Percentiles rank a stretch among this genome's conserved stretches.
Evolutionary conservation across 1,284 basidiomycete genomes (phyloP).

Genomic region (Melampsora medusae): DNA sequence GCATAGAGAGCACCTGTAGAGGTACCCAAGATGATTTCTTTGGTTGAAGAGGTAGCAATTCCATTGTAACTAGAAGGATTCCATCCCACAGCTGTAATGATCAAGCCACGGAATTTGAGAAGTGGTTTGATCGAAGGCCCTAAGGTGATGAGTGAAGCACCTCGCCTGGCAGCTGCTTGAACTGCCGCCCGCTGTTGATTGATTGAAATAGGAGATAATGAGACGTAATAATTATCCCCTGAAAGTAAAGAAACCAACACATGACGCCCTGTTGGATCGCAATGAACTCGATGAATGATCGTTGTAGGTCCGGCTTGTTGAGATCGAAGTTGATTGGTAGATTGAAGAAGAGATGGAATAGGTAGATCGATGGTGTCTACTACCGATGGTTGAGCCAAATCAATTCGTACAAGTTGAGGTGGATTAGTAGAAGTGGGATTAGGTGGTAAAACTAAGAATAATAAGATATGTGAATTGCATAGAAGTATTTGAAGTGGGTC

Average conservation of each 20-base stretch:
- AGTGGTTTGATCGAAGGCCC: slow-evolving; percentile 71
- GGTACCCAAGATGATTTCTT: slow-evolving; percentile 84
- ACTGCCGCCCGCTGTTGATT: slow-evolving; percentile 22
- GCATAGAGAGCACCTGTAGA: slow-evolving; percentile 80
- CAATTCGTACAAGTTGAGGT: slow-evolving; percentile 37
- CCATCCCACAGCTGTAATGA: slow-evolving; percentile 89
- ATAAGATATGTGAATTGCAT: slow-evolving; percentile 30
- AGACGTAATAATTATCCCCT: slow-evolving; percentile 93
- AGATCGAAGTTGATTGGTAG: not conserved
- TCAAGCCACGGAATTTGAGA: slow-evolving; percentile 75
- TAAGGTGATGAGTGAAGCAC: slow-evolving; percentile 16
- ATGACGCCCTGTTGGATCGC: slow-evolving; percentile 88
- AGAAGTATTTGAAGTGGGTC: slow-evolving; percentile 29
- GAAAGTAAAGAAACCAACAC: slow-evolving; percentile 78
- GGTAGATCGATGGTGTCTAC: slow-evolving; percentile 32
- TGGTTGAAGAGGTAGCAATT: slow-evolving; percentile 62
- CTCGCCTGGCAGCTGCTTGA: slow-evolving; percentile 62
- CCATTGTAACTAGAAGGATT: slow-evolving; percentile 65
- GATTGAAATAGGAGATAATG: slow-evolving; percentile 18
- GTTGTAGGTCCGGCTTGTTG: slow-evolving; percentile 19
- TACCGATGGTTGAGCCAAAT: slow-evolving; percentile 33
- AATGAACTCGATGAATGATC: slow-evolving; percentile 61
- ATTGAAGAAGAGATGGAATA: slow-evolving; percentile 30
- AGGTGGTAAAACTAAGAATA: slow-evolving; percentile 29
- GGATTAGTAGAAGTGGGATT: slow-evolving; percentile 12